Conservation (phyloP, 2,329 filamentous ascomycete genomes). For the Fusarium sacchari region DNA sequence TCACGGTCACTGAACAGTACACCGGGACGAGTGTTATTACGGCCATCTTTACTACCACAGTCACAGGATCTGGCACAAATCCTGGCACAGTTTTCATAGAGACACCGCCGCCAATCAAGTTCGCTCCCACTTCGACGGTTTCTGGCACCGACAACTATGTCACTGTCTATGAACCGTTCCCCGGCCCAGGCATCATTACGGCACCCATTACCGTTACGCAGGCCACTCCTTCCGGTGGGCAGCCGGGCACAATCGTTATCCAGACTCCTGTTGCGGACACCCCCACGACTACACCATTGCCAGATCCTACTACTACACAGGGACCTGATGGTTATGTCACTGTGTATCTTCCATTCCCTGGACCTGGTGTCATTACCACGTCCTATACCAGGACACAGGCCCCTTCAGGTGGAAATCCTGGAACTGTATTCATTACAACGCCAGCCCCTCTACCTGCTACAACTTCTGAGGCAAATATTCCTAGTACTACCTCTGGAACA, state of each 20-base stretch:
- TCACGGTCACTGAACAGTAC: slow-evolving; percentile 17
- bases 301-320: slow-evolving; percentile 3
- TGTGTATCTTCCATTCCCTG: slow-evolving; percentile 21
- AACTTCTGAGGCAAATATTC: slow-evolving; percentile 5
- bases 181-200: slow-evolving; percentile 26
- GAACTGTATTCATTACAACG: slow-evolving; percentile 26
- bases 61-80: slow-evolving; percentile 9
- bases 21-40: slow-evolving; percentile 17
- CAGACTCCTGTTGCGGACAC: slow-evolving; percentile 9
- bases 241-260: slow-evolving; percentile 24
- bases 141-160: slow-evolving; percentile 24
- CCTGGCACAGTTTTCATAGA: slow-evolving; percentile 30
- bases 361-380: slow-evolving; percentile 15
- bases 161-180: slow-evolving; percentile 26
- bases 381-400: slow-evolving; percentile 21
- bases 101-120: slow-evolving; percentile 19
- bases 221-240: slow-evolving; percentile 9
- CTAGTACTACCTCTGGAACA: slow-evolving; percentile 15
- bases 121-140: slow-evolving; percentile 13
- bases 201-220: slow-evolving; percentile 24
- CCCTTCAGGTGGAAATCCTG: slow-evolving; percentile 20
- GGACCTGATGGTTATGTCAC: slow-evolving; percentile 17
- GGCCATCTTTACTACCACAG: slow-evolving; percentile 23
- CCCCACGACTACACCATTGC: background rate
- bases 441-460: slow-evolving; percentile 12